Evolutionary conservation across 106 monocot species (phyloP).

Genomic region (Gastrodia elata): DNA sequence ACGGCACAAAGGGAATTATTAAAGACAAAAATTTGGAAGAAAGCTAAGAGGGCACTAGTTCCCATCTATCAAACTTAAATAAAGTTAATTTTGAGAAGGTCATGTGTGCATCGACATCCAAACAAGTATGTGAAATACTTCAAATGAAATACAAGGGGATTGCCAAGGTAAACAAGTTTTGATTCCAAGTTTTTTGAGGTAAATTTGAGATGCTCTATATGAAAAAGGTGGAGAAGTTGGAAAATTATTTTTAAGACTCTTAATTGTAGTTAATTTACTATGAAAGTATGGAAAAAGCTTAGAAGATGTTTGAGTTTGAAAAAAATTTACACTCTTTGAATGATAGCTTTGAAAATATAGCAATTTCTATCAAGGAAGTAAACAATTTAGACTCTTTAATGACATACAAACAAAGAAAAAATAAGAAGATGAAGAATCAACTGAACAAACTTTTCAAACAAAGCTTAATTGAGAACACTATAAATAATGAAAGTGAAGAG

Average conservation of each 20-base stretch:
- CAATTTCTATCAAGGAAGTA: not conserved
- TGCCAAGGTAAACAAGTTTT: not conserved
- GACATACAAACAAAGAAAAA: too few relatives aligned
- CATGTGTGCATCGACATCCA: not conserved
- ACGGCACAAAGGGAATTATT: not conserved
- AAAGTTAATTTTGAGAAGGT: not conserved
- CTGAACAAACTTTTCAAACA: too few relatives aligned
- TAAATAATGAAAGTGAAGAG: too few relatives aligned
- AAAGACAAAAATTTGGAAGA: not conserved
- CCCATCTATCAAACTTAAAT: not conserved
- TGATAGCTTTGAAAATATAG: too few relatives aligned
- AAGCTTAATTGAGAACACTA: too few relatives aligned
- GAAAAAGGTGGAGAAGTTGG: not conserved
- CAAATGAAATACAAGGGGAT: not conserved
- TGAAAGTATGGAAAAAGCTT: not conserved
- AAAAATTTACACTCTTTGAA: too few relatives aligned
- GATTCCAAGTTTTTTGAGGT: not conserved
- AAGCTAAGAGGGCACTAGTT: not conserved
- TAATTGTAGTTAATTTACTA: not conserved
- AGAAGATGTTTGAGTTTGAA: not conserved
- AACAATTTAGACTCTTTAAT: too few relatives aligned
- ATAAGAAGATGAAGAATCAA: too few relatives aligned
- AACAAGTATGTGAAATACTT: not conserved
- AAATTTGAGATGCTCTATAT: not conserved
- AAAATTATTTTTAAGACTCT: not conserved